Evolutionary conservation across 768 basidiomycete genomes (phyloP), one percentile per base, ranked within the genome.

Genomic region (Lactarius evosmus): DNA sequence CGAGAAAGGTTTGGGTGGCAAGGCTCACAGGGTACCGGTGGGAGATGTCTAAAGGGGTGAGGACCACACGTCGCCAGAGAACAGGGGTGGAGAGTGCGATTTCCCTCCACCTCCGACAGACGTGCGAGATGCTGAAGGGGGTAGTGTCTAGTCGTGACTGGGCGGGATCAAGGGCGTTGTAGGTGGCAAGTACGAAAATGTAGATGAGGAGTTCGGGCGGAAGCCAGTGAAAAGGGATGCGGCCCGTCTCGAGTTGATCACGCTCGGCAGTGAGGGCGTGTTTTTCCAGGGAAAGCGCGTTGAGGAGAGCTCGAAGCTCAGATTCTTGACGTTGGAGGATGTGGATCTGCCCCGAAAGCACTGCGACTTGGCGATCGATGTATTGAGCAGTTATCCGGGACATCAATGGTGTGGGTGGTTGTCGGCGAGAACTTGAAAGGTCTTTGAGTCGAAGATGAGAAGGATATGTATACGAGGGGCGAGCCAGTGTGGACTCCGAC

Each of bases 181-280:
- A 25, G 36, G 53, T 62, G 38, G 54, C 19, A 2, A 66, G 33
- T 14, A 58, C 32, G 46, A 67, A 68, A 6, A 66, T 66, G 33
- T 60, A n/a, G 19, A 60, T 53, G 55, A 68, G 61, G n/a, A 68
- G 67, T 54, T 68, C 67, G 9, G 61, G 46, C 1, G 65, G 67
- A 25, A 68, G 50, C 67, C 58, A 55, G 44, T 66, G 22, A 34
- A 66, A 61, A 12, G 61, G 61, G 33, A 62, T 50, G 32, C n/a
- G 29, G 16, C 55, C 38, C 7, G 51, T 25, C 44, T 63, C 57
- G 16, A 64, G 53, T 9, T 61, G 56, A 30, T 53, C 41, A 58
- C 52, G 58, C 46, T 63, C 40, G 3, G 9, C 33, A 29, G 58
- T 50, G 6, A 68, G 61, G n/a, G 41, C 41, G 5, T 16, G 29